Percentiles rank a stretch among this genome's conserved stretches.
phyloP scores from a whole-genome alignment of 1,284 basidiomycete genomes.

The Trichosporon asahii region DNA sequence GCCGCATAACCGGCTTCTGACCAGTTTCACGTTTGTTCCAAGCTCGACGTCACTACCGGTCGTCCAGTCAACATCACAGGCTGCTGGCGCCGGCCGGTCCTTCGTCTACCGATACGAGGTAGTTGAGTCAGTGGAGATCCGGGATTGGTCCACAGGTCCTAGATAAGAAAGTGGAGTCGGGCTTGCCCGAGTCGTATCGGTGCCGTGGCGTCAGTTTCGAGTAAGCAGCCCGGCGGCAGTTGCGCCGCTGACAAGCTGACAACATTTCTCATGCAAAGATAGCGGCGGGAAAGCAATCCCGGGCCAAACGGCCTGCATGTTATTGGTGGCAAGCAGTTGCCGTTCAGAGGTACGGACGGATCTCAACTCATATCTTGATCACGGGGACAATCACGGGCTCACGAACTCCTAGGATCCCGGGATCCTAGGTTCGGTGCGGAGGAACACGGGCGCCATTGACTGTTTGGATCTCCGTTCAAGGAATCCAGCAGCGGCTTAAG shows the following conservation, averaged over 20 bases:
- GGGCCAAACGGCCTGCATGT: not conserved
- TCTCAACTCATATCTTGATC: not conserved
- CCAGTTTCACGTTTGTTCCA: not conserved
- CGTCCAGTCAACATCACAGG: too few relatives aligned
- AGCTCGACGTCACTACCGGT: not conserved
- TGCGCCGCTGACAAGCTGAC: too few relatives aligned
- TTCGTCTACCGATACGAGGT: not conserved
- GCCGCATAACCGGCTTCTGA: not conserved
- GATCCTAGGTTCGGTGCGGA: not conserved
- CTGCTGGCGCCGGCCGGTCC: too few relatives aligned
- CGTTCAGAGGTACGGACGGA: too few relatives aligned
- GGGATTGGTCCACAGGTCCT: not conserved
- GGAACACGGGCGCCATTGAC: not conserved
- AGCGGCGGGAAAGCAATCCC: not conserved
- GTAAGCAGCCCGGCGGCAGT: not conserved
- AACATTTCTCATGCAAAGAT: not conserved
- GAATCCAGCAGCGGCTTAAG: not conserved
- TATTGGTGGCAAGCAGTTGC: not conserved
- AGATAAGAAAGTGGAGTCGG: not conserved
- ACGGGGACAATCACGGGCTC: not conserved
- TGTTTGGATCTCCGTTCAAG: not conserved
- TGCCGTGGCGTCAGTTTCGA: not conserved
- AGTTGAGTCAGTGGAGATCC: not conserved
- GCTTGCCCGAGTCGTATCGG: not conserved
- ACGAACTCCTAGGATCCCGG: too few relatives aligned